A percentile compares a stretch with the other conserved stretches of the same genome.
These are phyloP conservation scores for Suaeda aralocaspica DNA, from an alignment of 148 eudicot species.

Conservation along the genomic window DNA sequence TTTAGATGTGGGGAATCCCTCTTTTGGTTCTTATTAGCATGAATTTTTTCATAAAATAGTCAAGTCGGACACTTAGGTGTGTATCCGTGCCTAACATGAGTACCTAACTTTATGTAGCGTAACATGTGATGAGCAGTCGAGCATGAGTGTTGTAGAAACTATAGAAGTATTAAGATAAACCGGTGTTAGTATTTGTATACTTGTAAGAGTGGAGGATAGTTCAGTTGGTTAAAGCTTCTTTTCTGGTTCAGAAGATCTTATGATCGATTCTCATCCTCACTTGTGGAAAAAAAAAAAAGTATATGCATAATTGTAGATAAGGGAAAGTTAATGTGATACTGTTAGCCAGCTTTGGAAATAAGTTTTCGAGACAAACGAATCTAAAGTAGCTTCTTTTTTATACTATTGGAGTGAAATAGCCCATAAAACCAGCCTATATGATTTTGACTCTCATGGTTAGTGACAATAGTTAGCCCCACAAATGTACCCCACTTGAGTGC, in stretches of 20 bases:
- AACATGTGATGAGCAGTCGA: not conserved
- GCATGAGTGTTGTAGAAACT: too few relatives aligned
- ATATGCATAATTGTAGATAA: not conserved
- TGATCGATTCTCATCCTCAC: too few relatives aligned
- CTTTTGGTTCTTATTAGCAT: too few relatives aligned
- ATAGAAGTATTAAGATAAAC: not conserved
- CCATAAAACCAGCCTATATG: constrained; percentile 21
- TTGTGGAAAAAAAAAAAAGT: too few relatives aligned
- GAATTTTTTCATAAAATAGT: too few relatives aligned
- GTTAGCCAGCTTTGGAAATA: constrained; percentile 28
- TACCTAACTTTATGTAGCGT: not conserved
- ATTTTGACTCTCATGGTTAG: constrained; percentile 15
- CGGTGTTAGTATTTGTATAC: not conserved
- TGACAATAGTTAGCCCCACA: constrained; percentile 24
- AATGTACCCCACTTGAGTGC: constrained; percentile 20
- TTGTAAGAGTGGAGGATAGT: too few relatives aligned
- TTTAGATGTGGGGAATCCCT: too few relatives aligned
- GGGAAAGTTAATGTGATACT: constrained; percentile 1
- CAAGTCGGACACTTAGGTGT: too few relatives aligned
- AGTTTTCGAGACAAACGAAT: constrained; percentile 19
- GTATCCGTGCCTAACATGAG: not conserved
- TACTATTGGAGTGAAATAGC: constrained; percentile 18
- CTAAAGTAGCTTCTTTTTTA: constrained; percentile 8
- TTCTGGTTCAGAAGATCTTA: too few relatives aligned
- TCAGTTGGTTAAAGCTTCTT: too few relatives aligned